A percentile compares a stretch with the other conserved stretches of the same genome.
Conservation (phyloP, 768 basidiomycete species). For the Ramaria sp. region DNA sequence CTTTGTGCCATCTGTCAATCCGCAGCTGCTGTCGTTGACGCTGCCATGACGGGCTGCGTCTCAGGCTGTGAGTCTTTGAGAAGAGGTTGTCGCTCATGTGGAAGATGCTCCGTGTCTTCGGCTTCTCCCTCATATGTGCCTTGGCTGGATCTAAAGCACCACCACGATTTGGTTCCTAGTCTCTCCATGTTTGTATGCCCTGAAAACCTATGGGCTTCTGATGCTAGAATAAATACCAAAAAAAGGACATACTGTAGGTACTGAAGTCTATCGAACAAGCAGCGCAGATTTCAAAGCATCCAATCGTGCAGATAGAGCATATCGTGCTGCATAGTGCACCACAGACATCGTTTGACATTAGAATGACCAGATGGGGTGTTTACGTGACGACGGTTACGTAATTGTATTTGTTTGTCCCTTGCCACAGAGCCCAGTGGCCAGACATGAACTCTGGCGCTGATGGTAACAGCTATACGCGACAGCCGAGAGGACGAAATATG, state of each 20-base stretch:
- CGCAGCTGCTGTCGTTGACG: neutral
- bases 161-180: neutral
- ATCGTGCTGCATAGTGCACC: neutral
- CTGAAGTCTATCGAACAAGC: neutral
- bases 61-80: neutral
- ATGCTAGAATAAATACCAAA: too few relatives aligned
- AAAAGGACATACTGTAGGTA: neutral
- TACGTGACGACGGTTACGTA: too few relatives aligned
- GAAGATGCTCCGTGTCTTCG: neutral
- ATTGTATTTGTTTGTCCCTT: neutral
- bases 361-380: neutral
- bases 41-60: neutral
- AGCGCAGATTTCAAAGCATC: neutral
- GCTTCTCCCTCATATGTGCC: neutral
- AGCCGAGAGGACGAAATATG: neutral
- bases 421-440: neutral
- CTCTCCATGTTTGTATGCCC: neutral
- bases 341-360: neutral
- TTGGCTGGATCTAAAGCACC: neutral
- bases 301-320: neutral
- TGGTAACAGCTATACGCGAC: neutral
- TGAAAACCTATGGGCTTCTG: too few relatives aligned
- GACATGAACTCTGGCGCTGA: neutral
- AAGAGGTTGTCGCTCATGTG: neutral
- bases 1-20: too few relatives aligned